Percentiles rank a stretch among this genome's conserved stretches.
Conservation (phyloP, 352 stramenopile genomes). For the Plasmopara viticola region DNA sequence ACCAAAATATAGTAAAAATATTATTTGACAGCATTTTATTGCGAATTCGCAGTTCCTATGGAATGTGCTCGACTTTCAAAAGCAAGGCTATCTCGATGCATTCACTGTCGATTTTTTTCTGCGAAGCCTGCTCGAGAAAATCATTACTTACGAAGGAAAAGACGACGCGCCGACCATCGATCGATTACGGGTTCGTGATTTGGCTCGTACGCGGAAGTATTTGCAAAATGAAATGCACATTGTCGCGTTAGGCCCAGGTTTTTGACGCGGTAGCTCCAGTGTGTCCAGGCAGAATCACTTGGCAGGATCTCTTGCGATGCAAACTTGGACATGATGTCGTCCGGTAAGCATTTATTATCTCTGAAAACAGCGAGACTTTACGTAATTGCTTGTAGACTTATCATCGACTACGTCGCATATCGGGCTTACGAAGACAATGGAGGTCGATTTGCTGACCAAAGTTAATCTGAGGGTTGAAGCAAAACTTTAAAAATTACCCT, state of each 20-base stretch:
- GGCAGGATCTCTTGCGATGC: slow-evolving; percentile 48
- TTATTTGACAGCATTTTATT: neutral
- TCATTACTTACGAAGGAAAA: slow-evolving; percentile 20
- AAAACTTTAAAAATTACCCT: no score
- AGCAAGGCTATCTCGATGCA: slow-evolving; percentile 52
- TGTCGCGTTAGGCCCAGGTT: slow-evolving; percentile 39
- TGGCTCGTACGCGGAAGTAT: neutral
- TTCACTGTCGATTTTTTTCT: slow-evolving; percentile 63
- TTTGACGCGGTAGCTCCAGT: slow-evolving; percentile 49
- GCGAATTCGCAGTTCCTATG: slow-evolving; percentile 46
- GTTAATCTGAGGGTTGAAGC: neutral
- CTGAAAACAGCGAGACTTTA: neutral
- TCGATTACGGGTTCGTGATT: slow-evolving; percentile 27
- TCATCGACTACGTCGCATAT: slow-evolving; percentile 59
- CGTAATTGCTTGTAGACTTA: slow-evolving; percentile 19
- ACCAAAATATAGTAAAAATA: neutral
- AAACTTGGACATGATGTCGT: slow-evolving; percentile 45
- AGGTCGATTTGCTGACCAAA: slow-evolving; percentile 28
- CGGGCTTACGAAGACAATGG: slow-evolving; percentile 42
- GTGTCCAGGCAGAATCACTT: slow-evolving; percentile 42
- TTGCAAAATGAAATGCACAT: neutral
- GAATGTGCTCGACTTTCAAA: slow-evolving; percentile 59
- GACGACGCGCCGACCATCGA: slow-evolving; percentile 24
- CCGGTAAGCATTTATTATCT: slow-evolving; percentile 13
- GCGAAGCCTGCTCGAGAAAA: slow-evolving; percentile 47